Conservation (phyloP, 176 grass and related monocot genomes). For the Otatea glauca region DNA sequence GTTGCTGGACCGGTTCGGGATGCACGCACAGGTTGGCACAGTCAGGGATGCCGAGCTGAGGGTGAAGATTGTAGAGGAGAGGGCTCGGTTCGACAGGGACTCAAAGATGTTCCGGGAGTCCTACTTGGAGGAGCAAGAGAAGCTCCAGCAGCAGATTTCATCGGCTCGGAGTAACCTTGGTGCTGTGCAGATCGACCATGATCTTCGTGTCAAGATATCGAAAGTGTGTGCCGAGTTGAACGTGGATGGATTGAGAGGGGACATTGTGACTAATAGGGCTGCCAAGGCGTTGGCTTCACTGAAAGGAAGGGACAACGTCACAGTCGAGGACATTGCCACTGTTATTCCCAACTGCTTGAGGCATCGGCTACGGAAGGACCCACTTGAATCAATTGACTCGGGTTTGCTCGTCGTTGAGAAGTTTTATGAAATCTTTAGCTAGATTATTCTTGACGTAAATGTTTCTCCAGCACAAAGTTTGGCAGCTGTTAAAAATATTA, state of each 20-base stretch:
- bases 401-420: slow-evolving; percentile 93
- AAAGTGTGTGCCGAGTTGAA: slow-evolving; percentile 92
- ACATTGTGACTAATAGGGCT: slow-evolving; percentile 90
- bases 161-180: slow-evolving; percentile 64
- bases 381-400: slow-evolving; percentile 91
- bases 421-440: slow-evolving; percentile 96
- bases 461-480: slow-evolving; percentile 35
- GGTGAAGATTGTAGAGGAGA: slow-evolving; percentile 96
- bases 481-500: slow-evolving; percentile 16
- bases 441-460: slow-evolving; percentile 51
- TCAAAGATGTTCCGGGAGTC: slow-evolving; percentile 78
- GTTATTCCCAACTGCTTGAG: slow-evolving; percentile 97
- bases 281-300: slow-evolving; percentile 86
- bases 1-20: slow-evolving; percentile 92
- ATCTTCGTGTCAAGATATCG: slow-evolving; percentile 96
- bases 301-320: slow-evolving; percentile 89
- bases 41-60: slow-evolving; percentile 90
- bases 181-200: slow-evolving; percentile 76
- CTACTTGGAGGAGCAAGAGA: slow-evolving; percentile 80
- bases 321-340: slow-evolving; percentile 82
- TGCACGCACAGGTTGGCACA: slow-evolving; percentile 92
- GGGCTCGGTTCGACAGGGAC: slow-evolving; percentile 81
- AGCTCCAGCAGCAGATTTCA: slow-evolving; percentile 81
- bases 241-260: slow-evolving; percentile 92
- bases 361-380: slow-evolving; percentile 96